Percentiles rank a stretch among this genome's conserved stretches.
Evolutionary conservation across 805 yeast species (phyloP).

Genomic region (Hanseniaspora meyeri): DNA sequence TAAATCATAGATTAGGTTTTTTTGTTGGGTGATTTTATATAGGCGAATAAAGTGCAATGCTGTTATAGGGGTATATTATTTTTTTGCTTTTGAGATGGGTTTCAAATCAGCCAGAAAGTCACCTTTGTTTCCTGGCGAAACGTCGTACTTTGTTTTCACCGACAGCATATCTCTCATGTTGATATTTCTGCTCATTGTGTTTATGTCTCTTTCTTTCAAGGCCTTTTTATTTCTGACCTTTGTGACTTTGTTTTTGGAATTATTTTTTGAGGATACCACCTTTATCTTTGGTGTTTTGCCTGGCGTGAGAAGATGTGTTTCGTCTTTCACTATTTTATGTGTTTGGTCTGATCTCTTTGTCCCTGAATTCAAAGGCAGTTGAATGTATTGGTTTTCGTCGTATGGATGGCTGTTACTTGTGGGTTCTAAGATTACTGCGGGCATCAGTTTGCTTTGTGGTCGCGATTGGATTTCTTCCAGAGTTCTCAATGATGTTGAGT

Average conservation of each 20-base stretch:
- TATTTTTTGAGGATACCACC: constrained; percentile 16
- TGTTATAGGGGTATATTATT: background rate
- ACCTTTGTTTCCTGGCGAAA: background rate
- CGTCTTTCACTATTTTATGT: background rate
- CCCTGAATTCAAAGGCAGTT: background rate
- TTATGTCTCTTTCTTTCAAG: background rate
- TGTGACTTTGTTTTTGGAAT: background rate
- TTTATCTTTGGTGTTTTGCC: constrained; percentile 21
- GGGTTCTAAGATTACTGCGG: background rate
- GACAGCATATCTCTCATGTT: constrained; percentile 11
- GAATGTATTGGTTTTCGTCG: background rate
- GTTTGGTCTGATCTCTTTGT: background rate
- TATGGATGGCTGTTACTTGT: background rate
- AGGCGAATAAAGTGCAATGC: background rate
- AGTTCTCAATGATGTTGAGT: background rate
- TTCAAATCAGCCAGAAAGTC: constrained; percentile 1
- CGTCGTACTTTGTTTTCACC: constrained; percentile 21
- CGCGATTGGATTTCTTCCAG: background rate
- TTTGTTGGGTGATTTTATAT: background rate
- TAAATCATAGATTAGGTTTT: background rate
- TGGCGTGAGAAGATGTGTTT: constrained; percentile 15
- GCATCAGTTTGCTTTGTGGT: background rate
- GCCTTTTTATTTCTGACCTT: background rate
- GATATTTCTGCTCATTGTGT: background rate
- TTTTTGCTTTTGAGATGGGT: background rate